phyloP scores from a whole-genome alignment of 177 flowering plant genomes.

The Telopea speciosissima region DNA sequence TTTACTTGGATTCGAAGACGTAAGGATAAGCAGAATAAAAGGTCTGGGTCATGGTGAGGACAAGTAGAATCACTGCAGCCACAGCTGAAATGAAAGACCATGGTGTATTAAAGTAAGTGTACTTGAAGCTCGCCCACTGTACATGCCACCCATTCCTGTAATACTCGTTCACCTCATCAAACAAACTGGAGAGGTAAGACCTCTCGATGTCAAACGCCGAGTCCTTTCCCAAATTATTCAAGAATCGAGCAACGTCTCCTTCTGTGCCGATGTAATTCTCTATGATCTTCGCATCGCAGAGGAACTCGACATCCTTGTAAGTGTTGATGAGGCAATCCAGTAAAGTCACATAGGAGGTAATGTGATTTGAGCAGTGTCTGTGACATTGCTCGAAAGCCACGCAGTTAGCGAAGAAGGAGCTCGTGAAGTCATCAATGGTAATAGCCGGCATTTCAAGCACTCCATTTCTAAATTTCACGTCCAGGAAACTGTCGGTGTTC shows the following conservation, averaged over 20 bases:
- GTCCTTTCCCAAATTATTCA: background rate
- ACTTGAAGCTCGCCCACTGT: slow-evolving; percentile 26
- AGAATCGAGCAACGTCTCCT: background rate
- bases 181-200: background rate
- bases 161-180: background rate
- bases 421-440: background rate
- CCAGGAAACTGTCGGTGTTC: background rate
- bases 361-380: background rate
- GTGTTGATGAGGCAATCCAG: background rate
- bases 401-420: background rate
- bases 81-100: slow-evolving; percentile 37
- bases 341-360: background rate
- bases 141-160: slow-evolving; percentile 22
- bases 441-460: background rate
- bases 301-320: background rate
- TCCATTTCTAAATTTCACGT: background rate
- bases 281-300: background rate
- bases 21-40: slow-evolving; percentile 18
- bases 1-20: background rate
- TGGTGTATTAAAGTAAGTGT: slow-evolving; percentile 33
- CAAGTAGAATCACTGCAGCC: slow-evolving; percentile 26
- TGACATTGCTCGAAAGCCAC: background rate
- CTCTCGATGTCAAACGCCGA: background rate
- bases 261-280: background rate
- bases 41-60: slow-evolving; percentile 35